These are phyloP conservation scores for Dictyophora rubrovolvata DNA, from an alignment of 768 basidiomycete genomes.

Conservation along the genomic window DNA sequence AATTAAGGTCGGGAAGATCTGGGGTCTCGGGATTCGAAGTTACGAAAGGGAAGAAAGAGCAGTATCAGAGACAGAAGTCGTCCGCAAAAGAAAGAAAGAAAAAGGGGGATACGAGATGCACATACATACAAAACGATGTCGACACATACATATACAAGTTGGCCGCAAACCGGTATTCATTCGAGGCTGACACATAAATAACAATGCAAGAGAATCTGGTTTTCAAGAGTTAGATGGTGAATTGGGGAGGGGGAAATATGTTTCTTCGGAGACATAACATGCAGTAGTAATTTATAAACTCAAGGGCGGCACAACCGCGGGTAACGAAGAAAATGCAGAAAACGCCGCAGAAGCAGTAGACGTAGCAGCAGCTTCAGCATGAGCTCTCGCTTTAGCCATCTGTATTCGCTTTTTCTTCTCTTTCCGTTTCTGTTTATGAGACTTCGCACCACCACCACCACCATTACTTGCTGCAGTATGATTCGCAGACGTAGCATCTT, in stretches of 20 bases:
- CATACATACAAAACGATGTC: neutral
- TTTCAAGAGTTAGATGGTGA: no score
- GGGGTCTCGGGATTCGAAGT: no score
- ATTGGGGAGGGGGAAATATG: no score
- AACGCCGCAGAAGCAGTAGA: neutral
- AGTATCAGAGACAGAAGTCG: neutral
- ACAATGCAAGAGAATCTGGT: neutral
- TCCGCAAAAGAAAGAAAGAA: neutral
- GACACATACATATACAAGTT: no score
- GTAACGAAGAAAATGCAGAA: neutral
- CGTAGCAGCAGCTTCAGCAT: neutral
- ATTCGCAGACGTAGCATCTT: conserved; percentile 15
- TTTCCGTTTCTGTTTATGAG: conserved; percentile 50
- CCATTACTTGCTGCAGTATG: conserved; percentile 25
- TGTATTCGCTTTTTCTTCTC: conserved; percentile 39
- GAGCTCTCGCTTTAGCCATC: neutral
- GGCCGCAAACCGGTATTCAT: neutral
- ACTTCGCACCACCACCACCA: conserved; percentile 39
- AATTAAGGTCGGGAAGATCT: no score
- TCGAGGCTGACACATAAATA: neutral
- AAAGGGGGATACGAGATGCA: neutral
- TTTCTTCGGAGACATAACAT: no score
- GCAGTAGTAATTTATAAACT: neutral
- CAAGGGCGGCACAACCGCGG: conserved; percentile 1
- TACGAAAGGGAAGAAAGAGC: neutral